Evolutionary conservation across 2,329 filamentous ascomycete species (phyloP), one percentile per base, ranked within the genome.

Genomic region (Aspergillus aculeatinus): DNA sequence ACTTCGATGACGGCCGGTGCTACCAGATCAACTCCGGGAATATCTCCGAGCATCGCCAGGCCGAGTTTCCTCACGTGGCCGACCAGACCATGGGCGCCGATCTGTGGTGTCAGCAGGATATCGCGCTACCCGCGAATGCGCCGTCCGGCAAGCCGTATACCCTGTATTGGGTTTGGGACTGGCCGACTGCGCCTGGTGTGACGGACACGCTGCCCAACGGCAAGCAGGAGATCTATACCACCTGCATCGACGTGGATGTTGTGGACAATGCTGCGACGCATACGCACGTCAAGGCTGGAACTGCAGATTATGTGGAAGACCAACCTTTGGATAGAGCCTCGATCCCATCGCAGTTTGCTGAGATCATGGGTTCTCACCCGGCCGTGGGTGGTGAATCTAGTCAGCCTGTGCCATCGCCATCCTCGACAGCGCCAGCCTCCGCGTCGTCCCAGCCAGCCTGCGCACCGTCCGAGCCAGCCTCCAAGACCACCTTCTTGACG

Each of bases 101-200:
- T 68, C 80, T 93, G 54, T 88, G 83, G 79, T 98, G 95, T 77
- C 93, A 97, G 76, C 88, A 88, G 39, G 88, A 95, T 70, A 80
- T 97, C 51, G 82, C 87, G 70, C 80, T 99, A 14, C 95, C 95
- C 0, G 71, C 80, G 5, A 84, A 89, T 67, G 79, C 86, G 51
- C 75, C 83, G n/a, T 74, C 81, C 10, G 86, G 87, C 49, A 84
- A 87, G 31, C 82, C 83, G 29, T 91, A 93, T 74, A 94, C 92
- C 3, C 78, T 96, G 55, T 96, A 96, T 81, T 98, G 94, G 94
- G 89, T 97, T 50, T 98, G 95, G 95, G 89, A 96, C 75, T 99
- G 92, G 91, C 88, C 89, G 2, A 88, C 85, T 14, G 80, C 65
- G n/a, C 69, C 76, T 11, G 67, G 69, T 42, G 71, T 63, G 19